Evolutionary conservation across 1,139 yeast species (phyloP), one percentile per base, ranked within the genome.

Genomic region (Spathaspora sp.): DNA sequence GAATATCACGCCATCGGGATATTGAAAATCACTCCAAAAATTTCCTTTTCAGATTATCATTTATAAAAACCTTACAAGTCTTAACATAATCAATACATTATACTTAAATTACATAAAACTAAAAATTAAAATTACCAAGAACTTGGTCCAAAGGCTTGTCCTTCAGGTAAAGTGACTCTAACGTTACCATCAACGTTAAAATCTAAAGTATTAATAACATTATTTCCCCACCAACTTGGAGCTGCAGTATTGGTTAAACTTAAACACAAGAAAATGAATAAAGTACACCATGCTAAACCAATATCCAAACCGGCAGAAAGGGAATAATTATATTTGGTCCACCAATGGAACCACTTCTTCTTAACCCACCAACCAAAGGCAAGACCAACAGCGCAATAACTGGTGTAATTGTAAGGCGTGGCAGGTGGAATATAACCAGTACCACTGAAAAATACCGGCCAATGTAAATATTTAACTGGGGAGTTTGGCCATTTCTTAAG

Each of bases 341-440:
- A 72, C 78, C 77, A 73, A 56, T 68, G 73, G 65, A 67, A 65
- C 63, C 63, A 70, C 54, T 57, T 67, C 51, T 60, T 67, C 60
- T 71, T 70, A 45, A 71, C 46, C 49, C 50, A 59, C 57, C 61
- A 58, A 51, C 66, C 61, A 51, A 72, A 70, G 49, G 56, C 34
- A 37, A 59, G 51, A 34, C 72, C 74, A 50, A 65, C 71, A 26
- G 58, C 56, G 56, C 71, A 70, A 60, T 69, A 72, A 6, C 73
- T 63, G 38, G 72, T 63, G 51, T 70, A 72, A 56, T 68, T 72
- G 61, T 68, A 72, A 41, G 76, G 68, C 40, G 78, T 74, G 33
- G 78, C 78, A 47, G 78, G 77, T 31, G 79, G 79, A 62, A 74
- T 73, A 54, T 63, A 62, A 45, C 74, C 78, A 31, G 78, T 71